phyloP scores from a whole-genome alignment of 371 early-diverging fungal genomes.

The Blakeslea trispora region DNA sequence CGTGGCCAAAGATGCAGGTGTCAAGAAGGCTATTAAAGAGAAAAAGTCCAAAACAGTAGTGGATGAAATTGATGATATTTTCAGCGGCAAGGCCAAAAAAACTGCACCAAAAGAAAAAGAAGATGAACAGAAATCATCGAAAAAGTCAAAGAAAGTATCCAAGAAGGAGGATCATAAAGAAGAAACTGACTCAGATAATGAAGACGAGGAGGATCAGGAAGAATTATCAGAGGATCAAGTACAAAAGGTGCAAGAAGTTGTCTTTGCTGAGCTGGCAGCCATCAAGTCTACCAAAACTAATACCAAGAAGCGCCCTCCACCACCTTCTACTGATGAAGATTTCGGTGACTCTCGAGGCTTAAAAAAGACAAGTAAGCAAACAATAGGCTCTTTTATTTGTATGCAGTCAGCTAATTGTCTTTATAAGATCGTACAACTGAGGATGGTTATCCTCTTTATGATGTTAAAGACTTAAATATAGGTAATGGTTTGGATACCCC shows the following conservation, averaged over 20 bases:
- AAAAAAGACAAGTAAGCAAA: conserved; percentile 43
- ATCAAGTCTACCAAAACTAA: conserved; percentile 34
- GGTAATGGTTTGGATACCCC: conserved; percentile 50
- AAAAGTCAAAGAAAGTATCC: conserved; percentile 21
- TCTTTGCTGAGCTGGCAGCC: conserved; percentile 52
- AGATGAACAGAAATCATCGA: conserved; percentile 14
- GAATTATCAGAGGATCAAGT: conserved; percentile 20
- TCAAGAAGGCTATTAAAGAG: conserved; percentile 7
- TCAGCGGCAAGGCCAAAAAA: conserved; percentile 13
- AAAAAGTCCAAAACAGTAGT: conserved; percentile 4
- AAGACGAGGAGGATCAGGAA: conserved; percentile 20
- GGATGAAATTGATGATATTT: conserved; percentile 21
- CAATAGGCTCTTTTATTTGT: no score
- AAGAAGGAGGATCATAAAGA: conserved; percentile 12
- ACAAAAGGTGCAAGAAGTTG: conserved; percentile 41
- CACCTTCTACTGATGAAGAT: conserved; percentile 27
- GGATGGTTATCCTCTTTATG: conserved; percentile 55
- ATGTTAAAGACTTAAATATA: conserved; percentile 50
- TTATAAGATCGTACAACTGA: conserved; percentile 50
- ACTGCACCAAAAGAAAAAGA: conserved; percentile 13
- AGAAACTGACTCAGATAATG: conserved; percentile 2
- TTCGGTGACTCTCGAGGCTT: conserved; percentile 50
- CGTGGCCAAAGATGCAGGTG: conserved; percentile 25
- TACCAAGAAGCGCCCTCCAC: conserved; percentile 22
- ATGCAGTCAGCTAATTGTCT: neutral